Evolutionary conservation across 1,284 basidiomycete genomes (phyloP).

Genomic region (Cutaneotrichosporon mucoides): DNA sequence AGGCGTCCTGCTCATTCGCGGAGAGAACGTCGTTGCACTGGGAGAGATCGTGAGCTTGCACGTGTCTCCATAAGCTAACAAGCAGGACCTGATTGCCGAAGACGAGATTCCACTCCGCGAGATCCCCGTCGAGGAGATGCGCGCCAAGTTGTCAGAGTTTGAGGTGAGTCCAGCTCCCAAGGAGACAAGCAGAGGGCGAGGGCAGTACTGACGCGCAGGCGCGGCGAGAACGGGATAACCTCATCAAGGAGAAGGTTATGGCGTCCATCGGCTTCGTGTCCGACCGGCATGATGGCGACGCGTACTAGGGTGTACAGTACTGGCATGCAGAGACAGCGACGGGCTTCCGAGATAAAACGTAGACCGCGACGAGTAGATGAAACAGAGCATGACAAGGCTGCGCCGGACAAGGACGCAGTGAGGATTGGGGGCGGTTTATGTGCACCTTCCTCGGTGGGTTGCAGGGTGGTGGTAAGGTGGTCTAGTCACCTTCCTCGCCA

Average conservation of each 20-base stretch:
- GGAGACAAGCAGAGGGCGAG: neutral
- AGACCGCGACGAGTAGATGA: too few species aligned
- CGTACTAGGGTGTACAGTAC: slow-evolving; percentile 33
- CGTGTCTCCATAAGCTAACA: neutral
- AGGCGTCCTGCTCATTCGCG: slow-evolving; percentile 85
- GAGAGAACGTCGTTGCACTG: slow-evolving; percentile 95
- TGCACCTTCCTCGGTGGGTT: neutral
- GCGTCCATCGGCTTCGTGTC: slow-evolving; percentile 44
- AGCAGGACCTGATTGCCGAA: slow-evolving; percentile 85
- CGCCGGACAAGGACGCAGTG: neutral
- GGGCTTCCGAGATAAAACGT: too few species aligned
- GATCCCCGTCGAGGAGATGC: slow-evolving; percentile 65
- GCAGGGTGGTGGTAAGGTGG: neutral
- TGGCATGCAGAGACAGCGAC: neutral
- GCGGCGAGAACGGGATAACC: slow-evolving; percentile 40
- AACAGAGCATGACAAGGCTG: too few species aligned
- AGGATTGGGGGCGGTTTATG: neutral
- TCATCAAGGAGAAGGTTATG: slow-evolving; percentile 43
- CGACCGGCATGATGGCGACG: slow-evolving; percentile 49
- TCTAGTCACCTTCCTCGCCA: neutral
- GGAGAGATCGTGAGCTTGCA: slow-evolving; percentile 80
- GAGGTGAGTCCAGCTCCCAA: slow-evolving; percentile 29
- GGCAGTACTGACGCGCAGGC: slow-evolving; percentile 26
- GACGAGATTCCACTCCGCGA: slow-evolving; percentile 77
- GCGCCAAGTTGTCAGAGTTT: slow-evolving; percentile 68